These are phyloP conservation scores for Diaporthe nobilis DNA, from an alignment of 2,329 filamentous ascomycete species.

Conservation along the genomic window DNA sequence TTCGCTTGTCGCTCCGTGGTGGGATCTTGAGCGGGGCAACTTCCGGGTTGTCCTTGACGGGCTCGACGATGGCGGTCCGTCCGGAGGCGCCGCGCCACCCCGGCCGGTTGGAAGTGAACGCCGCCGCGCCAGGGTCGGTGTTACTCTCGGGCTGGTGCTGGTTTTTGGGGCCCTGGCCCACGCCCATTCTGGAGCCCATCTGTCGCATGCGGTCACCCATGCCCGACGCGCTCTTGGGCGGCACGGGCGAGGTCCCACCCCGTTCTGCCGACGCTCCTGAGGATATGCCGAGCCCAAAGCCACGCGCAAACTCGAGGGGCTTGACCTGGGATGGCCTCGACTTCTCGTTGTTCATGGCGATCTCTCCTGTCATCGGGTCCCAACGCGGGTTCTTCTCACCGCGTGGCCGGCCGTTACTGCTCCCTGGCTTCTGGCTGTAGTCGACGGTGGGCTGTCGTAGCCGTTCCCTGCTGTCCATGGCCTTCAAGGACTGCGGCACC, in stretches of 20 bases:
- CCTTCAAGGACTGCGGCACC: constrained; percentile 29
- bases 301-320: constrained; percentile 64
- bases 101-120: constrained; percentile 60
- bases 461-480: constrained; percentile 17
- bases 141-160: constrained; percentile 31
- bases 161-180: constrained; percentile 29
- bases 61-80: constrained; percentile 73
- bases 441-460: constrained; percentile 45
- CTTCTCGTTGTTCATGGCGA: constrained; percentile 65
- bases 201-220: constrained; percentile 34
- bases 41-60: constrained; percentile 72
- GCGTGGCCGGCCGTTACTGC: constrained; percentile 41
- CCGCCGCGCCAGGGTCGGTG: constrained; percentile 53
- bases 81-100: constrained; percentile 83
- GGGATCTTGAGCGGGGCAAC: constrained; percentile 71
- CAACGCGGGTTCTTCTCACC: constrained; percentile 62
- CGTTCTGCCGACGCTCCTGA: constrained; percentile 44
- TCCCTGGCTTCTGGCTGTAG: constrained; percentile 33
- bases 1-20: constrained; percentile 63
- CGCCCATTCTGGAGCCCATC: constrained; percentile 28
- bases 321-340: constrained; percentile 71
- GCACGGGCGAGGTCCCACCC: constrained; percentile 42
- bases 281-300: constrained; percentile 48
- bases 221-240: constrained; percentile 53
- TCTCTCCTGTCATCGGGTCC: constrained; percentile 78